Evolutionary conservation across 129 eudicot genomes (phyloP), one percentile per base, ranked within the genome.

Genomic region (Escallonia rubra): DNA sequence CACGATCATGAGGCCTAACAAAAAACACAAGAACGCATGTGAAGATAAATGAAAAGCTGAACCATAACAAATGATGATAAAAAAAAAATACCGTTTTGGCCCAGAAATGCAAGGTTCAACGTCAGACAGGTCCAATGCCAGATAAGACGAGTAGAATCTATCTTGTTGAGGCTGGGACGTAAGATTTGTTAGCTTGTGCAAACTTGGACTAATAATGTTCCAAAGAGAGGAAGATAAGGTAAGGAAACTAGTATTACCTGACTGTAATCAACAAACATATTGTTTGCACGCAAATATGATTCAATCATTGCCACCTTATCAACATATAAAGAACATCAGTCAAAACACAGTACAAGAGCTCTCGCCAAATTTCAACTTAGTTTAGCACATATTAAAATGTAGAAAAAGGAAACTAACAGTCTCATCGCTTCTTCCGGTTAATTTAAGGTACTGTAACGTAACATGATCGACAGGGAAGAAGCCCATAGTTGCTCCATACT

Each of bases 401-500:
- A 23, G 65, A 55, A 63, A 54, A 49, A 66, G 61, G 58, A 3
- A 60, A 72, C 97, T 72, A 67, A 94, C 96, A 39, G 96, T 94
- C 61, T 94, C 99, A 11, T 94, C 96, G 59, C 93, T 94, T 83
- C 99, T 82, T 77, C 99, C 99, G 50, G 99, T 94, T 79, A 94
- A 75, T 66, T 87, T 94, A 51, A 94, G 96, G 77, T 94, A 94
- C 57, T 94, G 90, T 66, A 94, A 58, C 0, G 99, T 94, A 60
- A 94, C 90, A 46, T 87, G 95, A 73, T 94, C 99, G 12, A 94
- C 99, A 57, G 96, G 98, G 78, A 92, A 92, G 87, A 92, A 92
- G 8, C 98, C 98, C 98, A 94, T 94, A 64, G 99, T 94, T 60
- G 99, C 97, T 69, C 99, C 99, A 77, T 94, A 94, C 76, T 94